A percentile compares a stretch with the other conserved stretches of the same genome.
These are phyloP conservation scores for Amanita inopinata DNA, from an alignment of 768 basidiomycete species.

Conservation along the genomic window DNA sequence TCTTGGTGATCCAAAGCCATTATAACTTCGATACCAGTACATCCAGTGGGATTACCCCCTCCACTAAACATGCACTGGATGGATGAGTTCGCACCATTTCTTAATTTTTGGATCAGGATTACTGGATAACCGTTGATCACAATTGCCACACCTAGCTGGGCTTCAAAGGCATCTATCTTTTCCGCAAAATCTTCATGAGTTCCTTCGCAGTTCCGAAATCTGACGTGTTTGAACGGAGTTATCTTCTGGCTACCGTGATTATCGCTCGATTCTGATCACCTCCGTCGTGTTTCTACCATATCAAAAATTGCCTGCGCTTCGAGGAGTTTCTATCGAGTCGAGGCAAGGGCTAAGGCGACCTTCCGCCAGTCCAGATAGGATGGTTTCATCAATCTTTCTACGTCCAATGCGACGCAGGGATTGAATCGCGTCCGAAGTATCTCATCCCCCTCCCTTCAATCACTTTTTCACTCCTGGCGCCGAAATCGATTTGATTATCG, in stretches of 20 bases:
- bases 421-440: not conserved
- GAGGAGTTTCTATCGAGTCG: not conserved
- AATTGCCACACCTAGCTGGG: not conserved
- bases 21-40: no score
- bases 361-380: not conserved
- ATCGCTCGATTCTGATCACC: not conserved
- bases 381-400: not conserved
- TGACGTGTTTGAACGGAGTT: not conserved
- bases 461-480: not conserved
- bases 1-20: no score
- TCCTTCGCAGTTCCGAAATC: not conserved
- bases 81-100: constrained; percentile 2
- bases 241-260: not conserved
- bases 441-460: not conserved
- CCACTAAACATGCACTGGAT: not conserved
- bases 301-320: not conserved
- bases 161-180: not conserved
- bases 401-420: not conserved
- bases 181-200: not conserved
- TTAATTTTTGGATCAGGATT: not conserved
- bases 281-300: constrained; percentile 2
- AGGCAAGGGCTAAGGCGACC: not conserved
- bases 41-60: no score
- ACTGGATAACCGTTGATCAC: not conserved
- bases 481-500: not conserved